Base-by-base conservation (phyloP, 1,139 yeast species). In the Hyphopichia burtonii region DNA sequence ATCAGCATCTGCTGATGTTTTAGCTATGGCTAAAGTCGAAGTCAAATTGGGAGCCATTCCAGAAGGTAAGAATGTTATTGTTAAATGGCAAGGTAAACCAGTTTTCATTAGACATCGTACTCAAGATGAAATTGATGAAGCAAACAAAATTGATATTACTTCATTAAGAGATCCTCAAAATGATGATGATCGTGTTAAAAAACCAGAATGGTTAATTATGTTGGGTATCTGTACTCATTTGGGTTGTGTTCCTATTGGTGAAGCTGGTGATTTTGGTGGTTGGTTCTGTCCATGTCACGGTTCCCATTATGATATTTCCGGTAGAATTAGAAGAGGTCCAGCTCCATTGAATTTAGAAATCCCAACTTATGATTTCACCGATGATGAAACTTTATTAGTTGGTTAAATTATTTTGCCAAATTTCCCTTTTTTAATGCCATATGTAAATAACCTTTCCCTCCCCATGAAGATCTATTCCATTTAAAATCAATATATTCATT, bases 241-340 rank as follows among this genome's bases (percentile, higher is more conserved):
- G 78, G 99, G 99, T 71, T 94, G 99, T 86, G 99, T 94, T 52
- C 99, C 99, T 56, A 94, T 94, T 65, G 99, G 99, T 68, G 99
- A 94, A 76, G 87, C 98, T 52, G 99, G 99, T 75, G 99, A 94
- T 72, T 94, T 82, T 61, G 98, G 97, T 68, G 99, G 99, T 66
- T 94, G 99, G 99, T 94, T 94, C 93, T 94, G 99, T 75, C 99
- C 99, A 54, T 94, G 99, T 78, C 99, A 94, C 79, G 99, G 99
- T 82, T 93, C 99, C 67, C 99, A 94, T 74, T 94, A 94, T 76
- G 99, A 94, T 76, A 94, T 94, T 76, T 86, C 98, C 52, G 99
- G 99, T 70, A 93, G 99, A 85, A 93, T 94, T 69, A 89, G 99
- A 85, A 93, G 84, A 78, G 99, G 99, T 58, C 99, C 99, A 61